Evolutionary conservation across 139 green algal genomes (phyloP).

Genomic region (Chlorella sp.): DNA sequence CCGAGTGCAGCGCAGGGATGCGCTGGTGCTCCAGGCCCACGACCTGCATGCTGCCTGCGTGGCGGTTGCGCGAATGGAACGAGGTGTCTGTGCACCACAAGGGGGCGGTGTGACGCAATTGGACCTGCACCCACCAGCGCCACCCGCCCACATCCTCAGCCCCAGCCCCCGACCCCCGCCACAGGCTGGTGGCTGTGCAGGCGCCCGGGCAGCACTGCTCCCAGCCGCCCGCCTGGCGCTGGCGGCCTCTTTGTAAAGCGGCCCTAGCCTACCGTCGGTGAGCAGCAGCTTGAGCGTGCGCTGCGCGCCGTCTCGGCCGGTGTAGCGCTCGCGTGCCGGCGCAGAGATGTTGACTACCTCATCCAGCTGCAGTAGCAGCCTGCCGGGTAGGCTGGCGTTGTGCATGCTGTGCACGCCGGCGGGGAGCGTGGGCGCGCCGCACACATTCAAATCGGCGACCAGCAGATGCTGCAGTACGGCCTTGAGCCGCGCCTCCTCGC

Average conservation of each 20-base stretch:
- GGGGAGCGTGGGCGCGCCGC: not conserved
- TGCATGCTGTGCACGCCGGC: constrained; percentile 37
- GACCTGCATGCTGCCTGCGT: constrained; percentile 9
- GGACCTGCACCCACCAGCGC: no score
- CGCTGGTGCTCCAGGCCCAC: constrained; percentile 51
- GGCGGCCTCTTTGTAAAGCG: no score
- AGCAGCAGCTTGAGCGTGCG: constrained; percentile 72
- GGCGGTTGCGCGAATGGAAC: not conserved
- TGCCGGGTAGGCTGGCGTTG: constrained; percentile 49
- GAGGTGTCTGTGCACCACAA: not conserved
- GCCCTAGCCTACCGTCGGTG: constrained; percentile 76
- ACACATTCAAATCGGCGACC: constrained; percentile 9
- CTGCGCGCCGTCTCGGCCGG: constrained; percentile 45
- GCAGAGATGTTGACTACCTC: constrained; percentile 71
- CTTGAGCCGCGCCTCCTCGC: no score
- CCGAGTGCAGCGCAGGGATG: constrained; percentile 24
- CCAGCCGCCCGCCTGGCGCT: no score
- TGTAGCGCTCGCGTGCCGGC: constrained; percentile 58
- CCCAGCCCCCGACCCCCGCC: no score
- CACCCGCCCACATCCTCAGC: no score
- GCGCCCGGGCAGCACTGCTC: not conserved
- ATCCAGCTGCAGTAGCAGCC: constrained; percentile 74
- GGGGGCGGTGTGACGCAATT: no score
- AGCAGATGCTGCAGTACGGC: constrained; percentile 21
- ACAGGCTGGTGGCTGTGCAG: not conserved